Conservation (phyloP, 345 rosid genomes). For the Ceriops zippeliana region DNA sequence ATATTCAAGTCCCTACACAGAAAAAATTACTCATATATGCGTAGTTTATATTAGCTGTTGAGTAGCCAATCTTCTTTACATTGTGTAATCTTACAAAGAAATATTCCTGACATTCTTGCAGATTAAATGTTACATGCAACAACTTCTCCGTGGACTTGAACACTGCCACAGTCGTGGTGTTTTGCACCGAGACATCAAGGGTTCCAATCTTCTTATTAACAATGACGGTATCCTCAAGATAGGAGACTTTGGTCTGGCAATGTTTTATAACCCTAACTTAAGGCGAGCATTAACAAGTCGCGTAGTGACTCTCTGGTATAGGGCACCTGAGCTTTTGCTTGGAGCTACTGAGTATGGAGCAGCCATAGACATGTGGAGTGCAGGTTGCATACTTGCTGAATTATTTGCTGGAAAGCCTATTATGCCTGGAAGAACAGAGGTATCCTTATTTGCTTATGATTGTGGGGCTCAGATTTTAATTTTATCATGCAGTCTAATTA, state of each 20-base stretch:
- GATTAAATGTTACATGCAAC: slow-evolving; percentile 84
- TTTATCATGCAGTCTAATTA: too few relatives aligned
- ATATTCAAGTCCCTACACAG: too few relatives aligned
- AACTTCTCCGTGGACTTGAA: slow-evolving; percentile 70
- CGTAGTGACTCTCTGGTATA: slow-evolving; percentile 95
- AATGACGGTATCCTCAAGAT: slow-evolving; percentile 79
- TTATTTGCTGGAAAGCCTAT: slow-evolving; percentile 81
- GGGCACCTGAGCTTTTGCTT: slow-evolving; percentile 93
- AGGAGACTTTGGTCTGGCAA: slow-evolving; percentile 88
- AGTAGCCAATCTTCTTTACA: too few relatives aligned
- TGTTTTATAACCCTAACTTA: slow-evolving; percentile 47
- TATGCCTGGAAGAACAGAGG: slow-evolving; percentile 98
- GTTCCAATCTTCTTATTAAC: slow-evolving; percentile 74
- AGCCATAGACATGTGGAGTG: slow-evolving; percentile 87
- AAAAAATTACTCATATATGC: too few relatives aligned
- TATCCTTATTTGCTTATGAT: slow-evolving; percentile 16
- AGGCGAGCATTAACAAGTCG: slow-evolving; percentile 74
- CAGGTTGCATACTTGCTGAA: slow-evolving; percentile 88
- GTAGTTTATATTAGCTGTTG: too few relatives aligned
- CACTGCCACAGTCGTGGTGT: slow-evolving; percentile 84
- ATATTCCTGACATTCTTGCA: slow-evolving; percentile 19
- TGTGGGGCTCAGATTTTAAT: not conserved
- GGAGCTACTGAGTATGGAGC: slow-evolving; percentile 83
- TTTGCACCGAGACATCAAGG: slow-evolving; percentile 89
- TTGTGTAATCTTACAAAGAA: not conserved